Evolutionary conservation across 1,284 basidiomycete genomes (phyloP).

Genomic region (Trichosporon coremiiforme): DNA sequence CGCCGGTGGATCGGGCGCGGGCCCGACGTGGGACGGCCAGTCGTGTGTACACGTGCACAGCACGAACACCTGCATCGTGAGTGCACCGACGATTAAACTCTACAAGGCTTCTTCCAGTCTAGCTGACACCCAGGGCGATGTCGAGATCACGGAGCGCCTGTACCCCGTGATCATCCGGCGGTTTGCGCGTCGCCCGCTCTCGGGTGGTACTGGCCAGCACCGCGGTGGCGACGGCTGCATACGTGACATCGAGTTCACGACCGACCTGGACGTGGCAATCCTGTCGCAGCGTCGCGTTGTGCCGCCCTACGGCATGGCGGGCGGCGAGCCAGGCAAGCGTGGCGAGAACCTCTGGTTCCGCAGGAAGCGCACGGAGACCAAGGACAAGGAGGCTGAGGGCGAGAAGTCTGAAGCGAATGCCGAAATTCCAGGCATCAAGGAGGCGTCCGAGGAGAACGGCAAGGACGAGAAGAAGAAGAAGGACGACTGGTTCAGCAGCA

Average conservation of each 20-base stretch:
- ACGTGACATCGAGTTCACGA: slow-evolving; percentile 80
- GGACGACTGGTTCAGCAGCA: slow-evolving; percentile 23
- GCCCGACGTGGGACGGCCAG: slow-evolving; percentile 80
- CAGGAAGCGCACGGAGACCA: background rate
- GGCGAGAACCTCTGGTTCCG: slow-evolving; percentile 81
- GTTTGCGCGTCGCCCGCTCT: slow-evolving; percentile 76
- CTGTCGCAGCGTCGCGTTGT: slow-evolving; percentile 72
- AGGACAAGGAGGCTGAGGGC: slow-evolving; percentile 1
- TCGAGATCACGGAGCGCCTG: slow-evolving; percentile 47
- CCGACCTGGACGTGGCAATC: slow-evolving; percentile 85
- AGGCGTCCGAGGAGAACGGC: background rate
- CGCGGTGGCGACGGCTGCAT: slow-evolving; percentile 85
- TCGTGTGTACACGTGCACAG: slow-evolving; percentile 47
- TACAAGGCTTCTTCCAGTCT: no score
- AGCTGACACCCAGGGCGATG: slow-evolving; percentile 40
- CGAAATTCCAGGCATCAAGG: background rate
- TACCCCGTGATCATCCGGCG: slow-evolving; percentile 84
- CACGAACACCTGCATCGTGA: slow-evolving; percentile 33
- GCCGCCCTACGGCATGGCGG: slow-evolving; percentile 86
- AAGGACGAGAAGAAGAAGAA: background rate
- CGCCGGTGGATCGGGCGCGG: slow-evolving; percentile 92
- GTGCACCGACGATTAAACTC: slow-evolving; percentile 14
- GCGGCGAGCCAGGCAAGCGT: slow-evolving; percentile 72
- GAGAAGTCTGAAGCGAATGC: slow-evolving; percentile 18
- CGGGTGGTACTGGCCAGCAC: slow-evolving; percentile 75